Base-by-base conservation (phyloP, 2,329 filamentous ascomycete species). In the Fusarium veterinarium region DNA sequence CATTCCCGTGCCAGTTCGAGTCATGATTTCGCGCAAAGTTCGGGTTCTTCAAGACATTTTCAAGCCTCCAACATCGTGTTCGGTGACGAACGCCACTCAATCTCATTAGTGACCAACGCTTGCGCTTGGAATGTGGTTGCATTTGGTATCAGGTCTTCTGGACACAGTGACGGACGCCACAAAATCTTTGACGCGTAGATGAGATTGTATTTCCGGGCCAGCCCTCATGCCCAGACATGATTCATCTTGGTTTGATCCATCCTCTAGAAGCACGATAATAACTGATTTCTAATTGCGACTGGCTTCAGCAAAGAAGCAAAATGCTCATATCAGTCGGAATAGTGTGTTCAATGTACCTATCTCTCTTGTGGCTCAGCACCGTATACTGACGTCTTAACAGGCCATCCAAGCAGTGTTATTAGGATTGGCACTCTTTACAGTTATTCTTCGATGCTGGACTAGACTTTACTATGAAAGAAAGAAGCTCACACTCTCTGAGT, bases 401-500 rank as follows among this genome's bases (percentile, higher is more conserved):
- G 20, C 30, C 2, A 56, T 69, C 0, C 64, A 69, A 59, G 46
- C 40, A 40, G 7, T 38, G 10, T 48, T 69, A 0, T 5, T 69
- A 2, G 35, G 28, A 5, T 37, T 45, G 1, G 14, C 66, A 4
- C 59, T 69, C 11, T 17, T 41, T 4, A 31, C 38, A 7, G 9
- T 69, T 16, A 11, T 69, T 4, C 31, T 69, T 16, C 51, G 66
- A 45, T 35, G 12, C 28, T 69, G 66, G 66, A 62, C 51, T 0
- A 52, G 51, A 10, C 58, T 69, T 0, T 25, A 11, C 5, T 52
- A 52, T 17, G 51, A 69, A 16, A n/a, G n/a, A 1, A 44, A 53
- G 3, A 42, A 2, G 5, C 45, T 69, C 3, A 19, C 28, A 6
- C 14, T 42, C 1, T 40, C 58, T 1, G 66, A 69, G 9, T 57